Evolutionary conservation across 2,329 filamentous ascomycete genomes (phyloP).

Genomic region (Claviceps digitariae): DNA sequence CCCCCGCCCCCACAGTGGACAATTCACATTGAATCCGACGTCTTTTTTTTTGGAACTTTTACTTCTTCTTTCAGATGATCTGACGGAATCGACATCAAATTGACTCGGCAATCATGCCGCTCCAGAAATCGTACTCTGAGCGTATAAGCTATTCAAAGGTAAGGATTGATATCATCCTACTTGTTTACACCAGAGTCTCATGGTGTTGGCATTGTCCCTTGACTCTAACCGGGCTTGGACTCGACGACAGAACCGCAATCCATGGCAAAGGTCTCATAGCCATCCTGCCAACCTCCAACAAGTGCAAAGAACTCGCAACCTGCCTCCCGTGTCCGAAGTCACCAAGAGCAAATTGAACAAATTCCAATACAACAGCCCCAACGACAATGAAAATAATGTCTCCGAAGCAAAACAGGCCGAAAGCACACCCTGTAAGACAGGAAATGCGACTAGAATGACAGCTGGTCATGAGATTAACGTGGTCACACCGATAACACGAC

Average conservation of each 20-base stretch:
- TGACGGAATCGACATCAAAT: background rate
- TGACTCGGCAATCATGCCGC: constrained; percentile 18
- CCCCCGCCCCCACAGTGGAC: background rate
- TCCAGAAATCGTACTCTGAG: constrained; percentile 30
- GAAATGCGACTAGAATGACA: constrained; percentile 7
- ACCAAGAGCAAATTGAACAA: constrained; percentile 50
- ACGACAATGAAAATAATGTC: constrained; percentile 8
- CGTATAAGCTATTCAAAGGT: constrained; percentile 20
- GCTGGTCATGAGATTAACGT: background rate
- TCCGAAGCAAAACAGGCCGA: constrained; percentile 5
- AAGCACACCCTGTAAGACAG: constrained; percentile 6
- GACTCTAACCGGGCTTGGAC: background rate
- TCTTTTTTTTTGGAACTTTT: background rate
- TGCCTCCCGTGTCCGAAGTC: constrained; percentile 39
- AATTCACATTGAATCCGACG: background rate
- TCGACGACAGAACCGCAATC: constrained; percentile 22
- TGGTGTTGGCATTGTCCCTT: background rate
- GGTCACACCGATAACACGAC: constrained; percentile 35
- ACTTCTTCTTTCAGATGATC: background rate
- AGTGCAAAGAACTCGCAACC: constrained; percentile 22
- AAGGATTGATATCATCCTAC: constrained; percentile 5
- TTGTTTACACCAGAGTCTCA: background rate
- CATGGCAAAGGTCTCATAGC: constrained; percentile 43
- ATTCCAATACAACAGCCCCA: constrained; percentile 29
- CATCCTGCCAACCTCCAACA: constrained; percentile 28